phyloP scores from a whole-genome alignment of 2,329 filamentous ascomycete species.

The Cercospora beticola region DNA sequence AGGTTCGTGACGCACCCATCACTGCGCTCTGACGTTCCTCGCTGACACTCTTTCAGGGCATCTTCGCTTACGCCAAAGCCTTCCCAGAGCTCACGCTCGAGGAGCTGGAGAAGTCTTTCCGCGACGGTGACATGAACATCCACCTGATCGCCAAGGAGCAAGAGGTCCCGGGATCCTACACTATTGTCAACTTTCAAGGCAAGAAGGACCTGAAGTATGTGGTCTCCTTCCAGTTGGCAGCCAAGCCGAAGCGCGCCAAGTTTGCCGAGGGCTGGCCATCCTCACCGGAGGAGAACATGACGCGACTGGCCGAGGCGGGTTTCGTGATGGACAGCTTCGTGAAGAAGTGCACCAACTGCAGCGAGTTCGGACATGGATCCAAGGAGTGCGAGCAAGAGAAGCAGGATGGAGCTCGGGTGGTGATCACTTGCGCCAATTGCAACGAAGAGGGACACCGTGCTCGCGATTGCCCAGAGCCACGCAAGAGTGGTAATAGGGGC shows the following conservation, averaged over 20 bases:
- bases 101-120: slow-evolving; percentile 62
- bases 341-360: slow-evolving; percentile 53
- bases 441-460: slow-evolving; percentile 52
- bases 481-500: slow-evolving; percentile 52
- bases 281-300: slow-evolving; percentile 51
- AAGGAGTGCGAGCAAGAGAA: slow-evolving; percentile 52
- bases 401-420: slow-evolving; percentile 39
- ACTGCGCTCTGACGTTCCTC: background rate
- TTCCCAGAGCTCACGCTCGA: slow-evolving; percentile 58
- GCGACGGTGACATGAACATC: slow-evolving; percentile 53
- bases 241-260: slow-evolving; percentile 49
- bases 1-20: slow-evolving; percentile 40
- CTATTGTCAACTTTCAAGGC: slow-evolving; percentile 71
- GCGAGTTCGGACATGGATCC: slow-evolving; percentile 45
- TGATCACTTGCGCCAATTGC: slow-evolving; percentile 55
- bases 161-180: slow-evolving; percentile 56
- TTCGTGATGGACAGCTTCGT: slow-evolving; percentile 52
- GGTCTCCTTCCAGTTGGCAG: slow-evolving; percentile 50
- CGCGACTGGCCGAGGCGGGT: slow-evolving; percentile 54
- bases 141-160: slow-evolving; percentile 64
- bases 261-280: slow-evolving; percentile 52
- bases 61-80: slow-evolving; percentile 60
- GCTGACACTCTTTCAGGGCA: slow-evolving; percentile 29
- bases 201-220: slow-evolving; percentile 55
- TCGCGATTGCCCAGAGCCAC: slow-evolving; percentile 61